Base-by-base conservation (phyloP, 352 stramenopile species). In the Phytophthora constricta region DNA sequence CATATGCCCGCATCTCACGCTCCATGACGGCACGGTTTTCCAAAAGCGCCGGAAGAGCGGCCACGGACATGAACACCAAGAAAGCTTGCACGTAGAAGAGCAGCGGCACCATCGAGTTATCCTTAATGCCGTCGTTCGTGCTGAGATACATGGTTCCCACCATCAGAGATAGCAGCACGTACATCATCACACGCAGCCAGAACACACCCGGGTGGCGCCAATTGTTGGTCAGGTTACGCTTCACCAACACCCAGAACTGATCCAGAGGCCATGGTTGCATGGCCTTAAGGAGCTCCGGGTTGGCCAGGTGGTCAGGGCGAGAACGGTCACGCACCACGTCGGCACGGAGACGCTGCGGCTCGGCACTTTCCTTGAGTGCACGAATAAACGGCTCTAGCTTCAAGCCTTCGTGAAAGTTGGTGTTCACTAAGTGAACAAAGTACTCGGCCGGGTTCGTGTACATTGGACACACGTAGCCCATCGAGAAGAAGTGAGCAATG, bases 11-110 rank as follows among this genome's bases (percentile, higher is more conserved):
- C 65, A 77, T 77, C 60, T 97, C 92, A 16, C 92, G 89, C 48
- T 95, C 68, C 59, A 97, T 95, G 46, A 97, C 91, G 10, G 77
- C 69, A 26, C 91, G 82, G 58, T 97, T 79, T 28, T 97, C 84
- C 57, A 98, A 79, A 19, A 96, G 79, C 47, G 90, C 89, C 3
- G 93, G 93, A 17, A 98, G 64, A 1, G 84, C 85, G 0, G 91
- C 91, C 8, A 97, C 85, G n/a, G 79, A 93, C 91, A 98, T 98
- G 72, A 97, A 97, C 26, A 96, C 88, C 45, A 97, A 77, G 65
- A 98, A 98, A 33, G 90, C 90, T 58, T 96, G 87, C 23, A 95
- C 82, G 76, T 95, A 97, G 72, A 97, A 97, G 19, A 97, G 72
- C 45, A 97, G 71, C 14, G 88, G 76, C 26, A 90, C 79, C 27